Base-by-base conservation (phyloP, 768 basidiomycete genomes). In the Leucocoprinus sp. region DNA sequence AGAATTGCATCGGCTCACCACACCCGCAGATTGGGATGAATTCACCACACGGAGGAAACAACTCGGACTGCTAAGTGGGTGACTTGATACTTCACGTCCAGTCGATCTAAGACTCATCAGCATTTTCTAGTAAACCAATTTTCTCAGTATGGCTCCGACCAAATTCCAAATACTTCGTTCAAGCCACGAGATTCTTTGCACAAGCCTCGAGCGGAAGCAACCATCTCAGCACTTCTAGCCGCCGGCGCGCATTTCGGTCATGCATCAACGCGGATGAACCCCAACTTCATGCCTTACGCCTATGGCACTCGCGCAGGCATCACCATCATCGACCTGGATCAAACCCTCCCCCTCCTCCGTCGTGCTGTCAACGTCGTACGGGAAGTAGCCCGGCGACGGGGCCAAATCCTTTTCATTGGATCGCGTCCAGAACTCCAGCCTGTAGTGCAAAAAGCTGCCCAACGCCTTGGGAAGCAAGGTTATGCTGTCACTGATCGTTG, bases 241-340 rank as follows among this genome's bases (percentile, higher is more conserved):
- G 74, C 93, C 11, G 92, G 92, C 19, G 93, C 96, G 12, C 93
- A 97, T 60, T 79, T 98, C 36, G 96, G 96, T 5, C 93, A 98
- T 60, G 76, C 86, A 26, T 74, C 76, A 29, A 73, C 81, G 4
- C 77, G 90, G 53, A 83, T 93, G 72, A 88, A 92, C 61, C 83
- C 90, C 22, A 87, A 89, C 60, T 93, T 92, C 55, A 70, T 84
- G 55, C 88, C 93, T 23, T 95, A 93, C 61, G 82, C 93, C 27
- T 97, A 96, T 60, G 96, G 93, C 50, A 78, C 79, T 12, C 88
- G 96, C 45, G 78, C 90, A 35, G 89, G 85, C 11, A 75, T 97
- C 54, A 89, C 90, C 38, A 74, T 97, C 62, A 97, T 98, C 61
- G 91, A 98, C 65, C 75, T 98, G 22, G 93, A 98, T 60, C 84